Evolutionary conservation across 305 asterid genomes (phyloP), one percentile per base, ranked within the genome.

Genomic region (Solanum aculeatissimum): DNA sequence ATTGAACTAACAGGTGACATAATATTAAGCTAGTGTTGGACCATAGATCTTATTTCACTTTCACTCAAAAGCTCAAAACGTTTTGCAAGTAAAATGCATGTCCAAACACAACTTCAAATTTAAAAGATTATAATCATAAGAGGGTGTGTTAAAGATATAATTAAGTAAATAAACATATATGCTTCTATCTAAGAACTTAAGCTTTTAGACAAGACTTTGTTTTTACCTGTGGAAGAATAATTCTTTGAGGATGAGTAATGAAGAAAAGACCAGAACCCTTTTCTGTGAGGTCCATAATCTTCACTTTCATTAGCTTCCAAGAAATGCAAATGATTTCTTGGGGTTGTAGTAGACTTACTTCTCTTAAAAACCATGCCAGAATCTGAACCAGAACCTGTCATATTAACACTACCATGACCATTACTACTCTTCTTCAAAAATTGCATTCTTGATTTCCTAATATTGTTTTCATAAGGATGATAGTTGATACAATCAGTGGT

Each of bases 231-330:
- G 62, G 81, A 77, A 51, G 82, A 77, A 77, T 77, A 77, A 51
- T 77, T 45, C 49, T 88, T 75, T 32, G 92, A 81, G 69, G 87
- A 83, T 14, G 83, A 88, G 53, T 85, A 79, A 90, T 94, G 88
- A 25, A 95, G 94, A 85, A 97, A 97, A 45, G 97, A 94, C 99
- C 98, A 97, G 82, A 97, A 94, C 11, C 95, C 91, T 78, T 90
- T 88, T 43, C 86, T 95, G 6, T 87, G 90, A 80, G 91, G 92
- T 62, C 89, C 89, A 19, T 80, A 84, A 86, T 91, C 90, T 54
- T 93, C 91, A 81, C 69, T 62, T 63, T 71, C 60, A 75, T 71
- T 91, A 77, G 65, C 47, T 84, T 91, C 93, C 88, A 91, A 80
- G 87, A 88, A 96, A 90, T 88, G 89, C 84, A 89, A 89, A 84